phyloP scores from a whole-genome alignment of 169 alveolate species.

The Eimeria brunetti region DNA sequence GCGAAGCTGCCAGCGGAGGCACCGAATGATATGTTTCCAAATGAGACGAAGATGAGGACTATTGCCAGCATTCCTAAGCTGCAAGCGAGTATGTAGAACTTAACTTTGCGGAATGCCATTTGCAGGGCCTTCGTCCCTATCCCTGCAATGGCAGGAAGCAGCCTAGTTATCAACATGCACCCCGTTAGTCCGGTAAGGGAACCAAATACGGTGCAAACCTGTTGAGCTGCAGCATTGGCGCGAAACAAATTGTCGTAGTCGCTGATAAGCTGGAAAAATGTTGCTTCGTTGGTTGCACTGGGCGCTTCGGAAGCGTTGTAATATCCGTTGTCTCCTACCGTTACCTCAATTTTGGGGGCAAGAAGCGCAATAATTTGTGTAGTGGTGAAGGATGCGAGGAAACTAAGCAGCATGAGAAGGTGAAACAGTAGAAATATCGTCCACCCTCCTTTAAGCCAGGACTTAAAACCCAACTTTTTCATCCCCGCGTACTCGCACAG shows the following conservation, averaged over 20 bases:
- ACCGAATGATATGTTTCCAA: slow-evolving; percentile 59
- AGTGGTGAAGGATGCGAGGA: slow-evolving; percentile 26
- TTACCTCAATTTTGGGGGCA: slow-evolving; percentile 7
- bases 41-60: slow-evolving; percentile 48
- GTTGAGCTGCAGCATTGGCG: slow-evolving; percentile 33
- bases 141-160: slow-evolving; percentile 48
- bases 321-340: slow-evolving; percentile 31
- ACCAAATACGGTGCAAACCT: slow-evolving; percentile 6
- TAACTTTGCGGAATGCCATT: slow-evolving; percentile 41
- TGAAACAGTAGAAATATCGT: slow-evolving; percentile 18
- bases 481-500: slow-evolving; percentile 22
- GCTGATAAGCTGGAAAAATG: slow-evolving; percentile 37
- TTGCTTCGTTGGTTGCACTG: slow-evolving; percentile 2
- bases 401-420: neutral
- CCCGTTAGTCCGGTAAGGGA: slow-evolving; percentile 25
- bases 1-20: slow-evolving; percentile 13
- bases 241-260: slow-evolving; percentile 3
- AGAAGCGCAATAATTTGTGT: slow-evolving; percentile 16
- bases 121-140: slow-evolving; percentile 30
- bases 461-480: slow-evolving; percentile 11
- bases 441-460: slow-evolving; percentile 49
- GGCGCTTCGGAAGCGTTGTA: slow-evolving; percentile 25
- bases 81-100: slow-evolving; percentile 35
- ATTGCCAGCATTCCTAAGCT: slow-evolving; percentile 45
- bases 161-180: slow-evolving; percentile 26